Evolutionary conservation across 1,139 yeast species (phyloP), one percentile per base, ranked within the genome.

Genomic region (Taphrina deformans): DNA sequence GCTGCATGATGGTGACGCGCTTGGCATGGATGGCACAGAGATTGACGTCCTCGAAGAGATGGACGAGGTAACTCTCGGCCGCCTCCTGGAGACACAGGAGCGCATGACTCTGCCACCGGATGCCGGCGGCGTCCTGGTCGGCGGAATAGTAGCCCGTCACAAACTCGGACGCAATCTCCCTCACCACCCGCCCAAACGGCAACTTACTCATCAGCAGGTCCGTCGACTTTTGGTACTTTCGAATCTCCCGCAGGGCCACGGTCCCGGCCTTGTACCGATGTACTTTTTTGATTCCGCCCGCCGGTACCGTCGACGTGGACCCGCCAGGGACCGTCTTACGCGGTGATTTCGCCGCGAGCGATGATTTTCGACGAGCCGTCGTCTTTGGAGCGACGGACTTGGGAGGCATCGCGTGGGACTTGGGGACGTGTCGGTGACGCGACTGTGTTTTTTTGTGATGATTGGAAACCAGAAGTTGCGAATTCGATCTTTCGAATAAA

Each of bases 1-100:
- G 89, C 72, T 89, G 92, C 96, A 90, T 90, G 29, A 92, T 89
- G 0, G 98, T 92, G 23, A 92, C 96, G 70, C 98, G 80, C 73
- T 89, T 91, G 1, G 97, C 97, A 75, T 92, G 98, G 40, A 90
- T 80, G 3, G 97, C 97, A 77, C 96, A 84, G 60, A 92, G 76
- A 72, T 91, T 91, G 7, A 97, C 91, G 74, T 92, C 97, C 74
- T 92, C 97, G 69, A 92, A 81, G 63, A 92, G 76, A 67, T 91
- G 92, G 10, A 91, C 89, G 69, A 92, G 76, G 72, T 86, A 92
- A 1, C 97, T 96, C 33, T 65, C 67, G 24, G 67, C 84, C 0
- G 97, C 97, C 73, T 92, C 98, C 73, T 92, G 98, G 41, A 92
- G 78, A 1, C 97, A 97, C 73, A 88, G 73, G 16, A 92, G 82